These are phyloP conservation scores for Peniophora sp. DNA, from an alignment of 1,284 basidiomycete species.

Conservation along the genomic window DNA sequence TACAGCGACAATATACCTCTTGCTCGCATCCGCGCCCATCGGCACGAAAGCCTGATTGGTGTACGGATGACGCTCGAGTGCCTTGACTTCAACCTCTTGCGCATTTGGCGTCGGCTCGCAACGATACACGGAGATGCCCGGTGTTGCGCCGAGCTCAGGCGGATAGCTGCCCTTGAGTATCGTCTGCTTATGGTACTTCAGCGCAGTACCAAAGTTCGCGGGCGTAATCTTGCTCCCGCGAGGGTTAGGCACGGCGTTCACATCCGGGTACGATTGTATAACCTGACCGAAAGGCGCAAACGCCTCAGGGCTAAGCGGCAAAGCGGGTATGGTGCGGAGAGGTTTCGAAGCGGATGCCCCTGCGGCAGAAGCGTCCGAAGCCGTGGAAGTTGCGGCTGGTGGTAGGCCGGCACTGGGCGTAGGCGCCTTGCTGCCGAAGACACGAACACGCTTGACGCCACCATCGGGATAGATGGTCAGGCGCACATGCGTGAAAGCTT, in stretches of 20 bases:
- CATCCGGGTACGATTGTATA: conserved; percentile 74
- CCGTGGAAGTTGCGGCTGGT: not conserved
- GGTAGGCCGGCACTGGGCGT: too few relatives aligned
- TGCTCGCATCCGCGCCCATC: conserved; percentile 57
- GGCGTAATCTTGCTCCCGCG: conserved; percentile 62
- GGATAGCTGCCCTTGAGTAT: conserved; percentile 61
- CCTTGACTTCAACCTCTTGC: conserved; percentile 41
- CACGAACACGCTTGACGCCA: conserved; percentile 85
- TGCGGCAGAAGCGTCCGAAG: conserved; percentile 2
- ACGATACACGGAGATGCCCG: conserved; percentile 69
- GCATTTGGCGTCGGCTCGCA: conserved; percentile 46
- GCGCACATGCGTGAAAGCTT: conserved; percentile 76
- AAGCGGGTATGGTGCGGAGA: conserved; percentile 42
- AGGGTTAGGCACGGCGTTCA: conserved; percentile 45
- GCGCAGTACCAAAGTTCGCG: conserved; percentile 84
- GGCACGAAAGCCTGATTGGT: conserved; percentile 89
- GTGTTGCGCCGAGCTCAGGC: conserved; percentile 39
- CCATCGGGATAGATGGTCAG: conserved; percentile 93
- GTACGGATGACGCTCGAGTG: conserved; percentile 69
- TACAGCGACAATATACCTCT: conserved; percentile 75
- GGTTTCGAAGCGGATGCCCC: conserved; percentile 2
- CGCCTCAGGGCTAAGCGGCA: conserved; percentile 75
- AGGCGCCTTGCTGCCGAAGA: conserved; percentile 58
- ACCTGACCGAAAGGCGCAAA: conserved; percentile 83
- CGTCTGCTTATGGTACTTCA: conserved; percentile 85